phyloP scores from a whole-genome alignment of 768 basidiomycete genomes.

The Leccinum rimulosum region DNA sequence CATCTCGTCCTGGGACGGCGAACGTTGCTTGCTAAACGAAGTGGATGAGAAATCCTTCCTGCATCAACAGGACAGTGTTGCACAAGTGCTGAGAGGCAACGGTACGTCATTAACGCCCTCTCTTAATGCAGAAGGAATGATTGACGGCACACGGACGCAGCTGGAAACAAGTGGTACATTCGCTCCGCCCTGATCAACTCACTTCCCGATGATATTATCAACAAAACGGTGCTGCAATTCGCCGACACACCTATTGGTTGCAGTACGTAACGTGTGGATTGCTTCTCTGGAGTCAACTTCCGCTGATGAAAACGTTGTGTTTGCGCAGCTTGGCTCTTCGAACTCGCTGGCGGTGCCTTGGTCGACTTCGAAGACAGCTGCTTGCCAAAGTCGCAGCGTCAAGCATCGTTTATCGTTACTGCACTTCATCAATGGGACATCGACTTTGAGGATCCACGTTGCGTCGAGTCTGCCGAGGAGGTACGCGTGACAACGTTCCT shows the following conservation, averaged over 20 bases:
- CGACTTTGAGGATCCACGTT: constrained; percentile 75
- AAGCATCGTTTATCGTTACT: constrained; percentile 81
- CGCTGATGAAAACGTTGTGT: neutral
- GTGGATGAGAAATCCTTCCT: constrained; percentile 88
- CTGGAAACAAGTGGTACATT: constrained; percentile 87
- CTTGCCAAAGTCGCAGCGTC: constrained; percentile 73
- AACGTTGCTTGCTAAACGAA: constrained; percentile 82
- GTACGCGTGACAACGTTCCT: constrained; percentile 35
- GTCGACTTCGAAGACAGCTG: constrained; percentile 70
- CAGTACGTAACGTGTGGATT: constrained; percentile 52
- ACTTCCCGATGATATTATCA: constrained; percentile 83
- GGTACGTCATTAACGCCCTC: constrained; percentile 42
- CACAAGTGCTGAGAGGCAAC: constrained; percentile 83
- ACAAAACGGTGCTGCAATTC: constrained; percentile 79
- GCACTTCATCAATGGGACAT: constrained; percentile 94
- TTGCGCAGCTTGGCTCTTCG: constrained; percentile 82
- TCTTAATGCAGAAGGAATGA: neutral
- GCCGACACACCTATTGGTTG: constrained; percentile 84
- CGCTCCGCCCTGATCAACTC: constrained; percentile 82
- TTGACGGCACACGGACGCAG: constrained; percentile 35
- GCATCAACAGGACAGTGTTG: constrained; percentile 88
- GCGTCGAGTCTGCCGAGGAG: constrained; percentile 79
- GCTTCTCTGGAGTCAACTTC: neutral
- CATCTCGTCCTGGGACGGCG: constrained; percentile 90
- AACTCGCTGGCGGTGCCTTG: constrained; percentile 82